phyloP scores from a whole-genome alignment of 371 early-diverging fungal species.

The Coemansia sp. region DNA sequence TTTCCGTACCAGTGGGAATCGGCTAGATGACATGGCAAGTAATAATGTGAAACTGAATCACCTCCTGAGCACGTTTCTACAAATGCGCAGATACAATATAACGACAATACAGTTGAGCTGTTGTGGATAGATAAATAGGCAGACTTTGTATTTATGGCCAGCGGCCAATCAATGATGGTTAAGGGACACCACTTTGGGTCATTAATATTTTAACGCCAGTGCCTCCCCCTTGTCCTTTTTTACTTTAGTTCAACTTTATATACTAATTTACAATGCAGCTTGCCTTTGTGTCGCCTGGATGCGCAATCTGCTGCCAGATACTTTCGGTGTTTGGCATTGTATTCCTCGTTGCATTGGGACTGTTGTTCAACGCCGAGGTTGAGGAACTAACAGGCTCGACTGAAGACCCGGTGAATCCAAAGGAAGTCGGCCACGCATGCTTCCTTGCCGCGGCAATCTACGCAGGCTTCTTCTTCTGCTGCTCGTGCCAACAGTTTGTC shows the following conservation, averaged over 20 bases:
- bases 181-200: neutral
- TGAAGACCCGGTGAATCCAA: conserved; percentile 65
- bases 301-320: conserved; percentile 33
- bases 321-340: conserved; percentile 35
- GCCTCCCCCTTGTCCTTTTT: neutral
- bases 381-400: conserved; percentile 64
- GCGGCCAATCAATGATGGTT: neutral
- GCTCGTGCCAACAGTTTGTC: conserved; percentile 61
- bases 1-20: conserved; percentile 37
- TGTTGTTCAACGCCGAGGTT: conserved; percentile 64
- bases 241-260: neutral
- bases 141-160: neutral
- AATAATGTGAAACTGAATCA: neutral
- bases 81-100: neutral
- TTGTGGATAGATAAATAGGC: neutral
- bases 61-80: neutral
- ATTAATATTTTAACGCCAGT: neutral
- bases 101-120: neutral
- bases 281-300: neutral
- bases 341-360: conserved; percentile 60
- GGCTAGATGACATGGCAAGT: conserved; percentile 33
- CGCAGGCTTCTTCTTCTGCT: conserved; percentile 66
- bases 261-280: neutral
- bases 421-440: conserved; percentile 65
- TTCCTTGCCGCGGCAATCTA: conserved; percentile 70